Percentiles rank a stretch among this genome's conserved stretches.
These are phyloP conservation scores for Buddleja alternifolia DNA, from an alignment of 257 asterid genomes.

Conservation along the genomic window DNA sequence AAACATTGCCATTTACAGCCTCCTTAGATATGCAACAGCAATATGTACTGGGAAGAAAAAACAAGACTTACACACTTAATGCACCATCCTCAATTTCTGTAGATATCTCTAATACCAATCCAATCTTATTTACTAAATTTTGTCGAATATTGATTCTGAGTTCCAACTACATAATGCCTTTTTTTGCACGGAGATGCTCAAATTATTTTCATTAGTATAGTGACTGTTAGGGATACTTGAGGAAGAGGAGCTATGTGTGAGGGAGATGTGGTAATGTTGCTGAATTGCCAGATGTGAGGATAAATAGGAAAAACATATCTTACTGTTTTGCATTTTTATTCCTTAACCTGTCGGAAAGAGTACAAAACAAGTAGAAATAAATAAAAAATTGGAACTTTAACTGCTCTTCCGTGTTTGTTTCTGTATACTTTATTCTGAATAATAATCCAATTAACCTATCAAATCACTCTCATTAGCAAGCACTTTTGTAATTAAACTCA, in stretches of 20 bases:
- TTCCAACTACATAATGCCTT: not conserved
- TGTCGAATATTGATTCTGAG: not conserved
- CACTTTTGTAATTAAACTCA: no score
- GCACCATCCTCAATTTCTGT: not conserved
- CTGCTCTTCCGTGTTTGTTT: not conserved
- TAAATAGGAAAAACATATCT: not conserved
- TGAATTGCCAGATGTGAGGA: conserved; percentile 13
- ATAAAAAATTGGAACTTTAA: not conserved
- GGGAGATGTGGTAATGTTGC: not conserved
- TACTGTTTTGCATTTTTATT: not conserved
- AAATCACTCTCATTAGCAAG: no score
- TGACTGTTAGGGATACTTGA: not conserved
- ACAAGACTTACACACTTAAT: not conserved
- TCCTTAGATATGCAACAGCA: not conserved
- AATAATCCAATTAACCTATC: not conserved
- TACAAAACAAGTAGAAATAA: not conserved
- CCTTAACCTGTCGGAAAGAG: not conserved
- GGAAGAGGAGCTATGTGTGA: not conserved
- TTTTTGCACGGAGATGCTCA: not conserved
- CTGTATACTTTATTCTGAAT: not conserved
- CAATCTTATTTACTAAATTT: not conserved
- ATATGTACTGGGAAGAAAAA: not conserved
- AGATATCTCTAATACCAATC: not conserved
- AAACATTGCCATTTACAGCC: no score
- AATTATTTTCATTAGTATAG: not conserved